Conservation (phyloP, 768 basidiomycete genomes). For the Cystofilobasidium capitatum region DNA sequence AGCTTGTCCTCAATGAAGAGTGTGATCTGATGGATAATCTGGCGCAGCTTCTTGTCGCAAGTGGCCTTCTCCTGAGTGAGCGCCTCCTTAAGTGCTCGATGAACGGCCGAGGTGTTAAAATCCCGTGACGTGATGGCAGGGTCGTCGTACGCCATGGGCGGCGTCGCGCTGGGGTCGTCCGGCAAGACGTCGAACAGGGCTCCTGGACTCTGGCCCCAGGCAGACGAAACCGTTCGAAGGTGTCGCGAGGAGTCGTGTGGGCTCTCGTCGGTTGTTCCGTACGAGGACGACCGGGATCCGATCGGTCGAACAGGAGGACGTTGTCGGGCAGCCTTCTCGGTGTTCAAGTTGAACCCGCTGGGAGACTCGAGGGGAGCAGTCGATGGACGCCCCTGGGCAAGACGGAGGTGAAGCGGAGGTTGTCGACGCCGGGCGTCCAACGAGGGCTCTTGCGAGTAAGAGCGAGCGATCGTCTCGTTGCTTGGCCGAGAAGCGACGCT, state of each 20-base stretch:
- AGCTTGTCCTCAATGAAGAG: slow-evolving; percentile 86
- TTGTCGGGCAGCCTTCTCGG: not conserved
- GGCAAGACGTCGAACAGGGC: slow-evolving; percentile 34
- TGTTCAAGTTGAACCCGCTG: slow-evolving; percentile 3
- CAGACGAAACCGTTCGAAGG: not conserved
- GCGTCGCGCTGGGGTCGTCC: slow-evolving; percentile 19
- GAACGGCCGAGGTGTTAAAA: slow-evolving; percentile 40
- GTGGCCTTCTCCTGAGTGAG: slow-evolving; percentile 85
- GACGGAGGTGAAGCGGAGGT: not conserved
- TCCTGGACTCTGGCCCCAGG: slow-evolving; percentile 39
- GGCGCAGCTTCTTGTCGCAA: slow-evolving; percentile 94
- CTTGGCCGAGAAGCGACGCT: not conserved
- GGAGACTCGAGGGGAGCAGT: not conserved
- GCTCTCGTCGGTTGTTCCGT: slow-evolving; percentile 16
- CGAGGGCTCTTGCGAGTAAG: not conserved
- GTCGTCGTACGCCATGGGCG: not conserved
- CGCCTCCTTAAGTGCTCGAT: slow-evolving; percentile 85
- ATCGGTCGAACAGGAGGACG: slow-evolving; percentile 14
- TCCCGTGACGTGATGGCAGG: not conserved
- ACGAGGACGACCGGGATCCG: slow-evolving; percentile 23
- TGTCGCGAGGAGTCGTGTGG: slow-evolving; percentile 2
- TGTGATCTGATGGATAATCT: slow-evolving; percentile 89
- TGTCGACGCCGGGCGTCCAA: not conserved
- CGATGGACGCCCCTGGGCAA: not conserved
- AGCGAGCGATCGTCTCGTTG: not conserved